phyloP scores from a whole-genome alignment of 2,329 filamentous ascomycete genomes.

The Aspergillus puulaauensis region DNA sequence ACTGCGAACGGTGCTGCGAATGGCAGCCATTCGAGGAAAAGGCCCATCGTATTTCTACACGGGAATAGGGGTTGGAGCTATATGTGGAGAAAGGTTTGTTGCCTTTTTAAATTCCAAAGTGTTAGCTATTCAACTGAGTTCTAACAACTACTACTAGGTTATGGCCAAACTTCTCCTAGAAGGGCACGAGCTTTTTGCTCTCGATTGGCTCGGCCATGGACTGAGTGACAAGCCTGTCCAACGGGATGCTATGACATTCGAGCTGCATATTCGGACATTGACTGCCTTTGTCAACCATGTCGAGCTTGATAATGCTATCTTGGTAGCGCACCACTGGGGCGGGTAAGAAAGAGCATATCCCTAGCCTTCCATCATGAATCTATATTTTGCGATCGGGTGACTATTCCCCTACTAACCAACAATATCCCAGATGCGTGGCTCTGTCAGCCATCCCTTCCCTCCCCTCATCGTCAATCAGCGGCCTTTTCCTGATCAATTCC shows the following conservation, averaged over 20 bases:
- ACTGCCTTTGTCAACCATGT: not conserved
- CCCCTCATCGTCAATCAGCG: not conserved
- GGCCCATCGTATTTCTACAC: not conserved
- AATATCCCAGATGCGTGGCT: not conserved
- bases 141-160: not conserved
- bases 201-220: not conserved
- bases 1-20: not conserved
- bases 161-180: not conserved
- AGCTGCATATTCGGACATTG: not conserved
- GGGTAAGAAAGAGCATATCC: not conserved
- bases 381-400: no score
- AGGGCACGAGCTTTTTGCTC: constrained; percentile 1
- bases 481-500: not conserved
- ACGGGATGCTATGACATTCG: not conserved
- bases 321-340: not conserved
- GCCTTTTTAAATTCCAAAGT: no score
- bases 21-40: not conserved
- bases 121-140: no score
- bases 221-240: not conserved
- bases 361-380: not conserved
- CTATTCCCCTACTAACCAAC: not conserved
- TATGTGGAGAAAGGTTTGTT: not conserved
- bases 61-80: not conserved
- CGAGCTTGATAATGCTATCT: not conserved
- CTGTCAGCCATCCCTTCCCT: not conserved